Evolutionary conservation across 345 rosid genomes (phyloP).

Genomic region (Boechera divaricarpa): DNA sequence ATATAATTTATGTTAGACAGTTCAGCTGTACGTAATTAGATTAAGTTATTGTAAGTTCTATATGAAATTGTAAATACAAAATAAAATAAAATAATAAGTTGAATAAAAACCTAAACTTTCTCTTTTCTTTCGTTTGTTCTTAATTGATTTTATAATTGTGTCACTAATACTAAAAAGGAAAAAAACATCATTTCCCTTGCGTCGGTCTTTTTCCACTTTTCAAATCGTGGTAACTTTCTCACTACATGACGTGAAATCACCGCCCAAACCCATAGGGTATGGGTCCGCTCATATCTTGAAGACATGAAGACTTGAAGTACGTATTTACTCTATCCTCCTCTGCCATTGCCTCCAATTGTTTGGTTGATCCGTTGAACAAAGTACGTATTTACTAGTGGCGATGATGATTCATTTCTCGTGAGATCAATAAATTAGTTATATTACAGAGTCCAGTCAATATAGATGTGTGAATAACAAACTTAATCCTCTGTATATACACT

Average conservation of each 20-base stretch:
- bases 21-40: too few relatives aligned
- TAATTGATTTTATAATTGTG: too few relatives aligned
- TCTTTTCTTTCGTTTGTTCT: too few relatives aligned
- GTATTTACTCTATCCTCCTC: slow-evolving; percentile 7
- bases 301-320: background rate
- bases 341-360: too few relatives aligned
- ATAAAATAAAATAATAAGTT: too few relatives aligned
- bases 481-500: background rate
- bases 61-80: too few relatives aligned
- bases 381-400: background rate
- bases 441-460: background rate
- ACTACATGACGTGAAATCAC: slow-evolving; percentile 25
- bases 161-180: too few relatives aligned
- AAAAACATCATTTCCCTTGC: too few relatives aligned
- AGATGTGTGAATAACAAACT: background rate
- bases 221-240: background rate
- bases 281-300: background rate
- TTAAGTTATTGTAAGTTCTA: too few relatives aligned
- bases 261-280: slow-evolving; percentile 9
- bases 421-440: background rate
- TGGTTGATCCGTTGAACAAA: too few relatives aligned
- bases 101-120: too few relatives aligned
- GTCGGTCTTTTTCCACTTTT: slow-evolving; percentile 15
- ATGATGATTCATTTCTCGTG: background rate
- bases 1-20: too few relatives aligned